A percentile compares a stretch with the other conserved stretches of the same genome.
Conservation (phyloP, 495 filamentous ascomycete species). For the Thermothielavioides terrestris region DNA sequence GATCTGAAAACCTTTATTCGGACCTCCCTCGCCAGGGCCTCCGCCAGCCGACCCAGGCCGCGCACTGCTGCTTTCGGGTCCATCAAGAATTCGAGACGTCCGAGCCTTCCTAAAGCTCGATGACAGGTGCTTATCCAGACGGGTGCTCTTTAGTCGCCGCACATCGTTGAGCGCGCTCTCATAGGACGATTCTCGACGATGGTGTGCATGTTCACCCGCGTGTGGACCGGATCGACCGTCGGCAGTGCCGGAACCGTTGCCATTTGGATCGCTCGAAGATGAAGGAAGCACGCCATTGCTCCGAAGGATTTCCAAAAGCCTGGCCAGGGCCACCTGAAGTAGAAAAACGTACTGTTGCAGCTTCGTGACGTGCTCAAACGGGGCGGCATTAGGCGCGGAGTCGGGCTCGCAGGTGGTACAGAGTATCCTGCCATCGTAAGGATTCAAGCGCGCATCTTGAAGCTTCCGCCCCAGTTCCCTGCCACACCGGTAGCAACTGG, state of each 20-base stretch:
- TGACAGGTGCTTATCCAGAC: slow-evolving; percentile 87
- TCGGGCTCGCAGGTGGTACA: slow-evolving; percentile 54
- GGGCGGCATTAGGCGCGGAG: slow-evolving; percentile 26
- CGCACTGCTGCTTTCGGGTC: slow-evolving; percentile 67
- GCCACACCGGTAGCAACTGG: slow-evolving; percentile 66
- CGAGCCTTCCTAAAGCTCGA: slow-evolving; percentile 84
- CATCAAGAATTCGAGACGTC: slow-evolving; percentile 87
- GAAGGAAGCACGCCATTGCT: slow-evolving; percentile 70
- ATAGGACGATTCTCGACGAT: slow-evolving; percentile 65
- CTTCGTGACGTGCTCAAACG: slow-evolving; percentile 59
- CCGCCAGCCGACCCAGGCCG: slow-evolving; percentile 73
- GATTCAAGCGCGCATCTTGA: slow-evolving; percentile 56
- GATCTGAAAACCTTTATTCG: slow-evolving; percentile 58
- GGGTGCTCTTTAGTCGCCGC: slow-evolving; percentile 77
- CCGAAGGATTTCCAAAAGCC: slow-evolving; percentile 78
- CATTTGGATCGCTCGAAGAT: slow-evolving; percentile 67
- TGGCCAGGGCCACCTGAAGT: slow-evolving; percentile 80
- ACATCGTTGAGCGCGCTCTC: slow-evolving; percentile 96
- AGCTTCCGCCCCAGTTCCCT: slow-evolving; percentile 58
- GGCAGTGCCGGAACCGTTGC: slow-evolving; percentile 56
- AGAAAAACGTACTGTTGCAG: slow-evolving; percentile 92
- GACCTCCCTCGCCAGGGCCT: slow-evolving; percentile 47
- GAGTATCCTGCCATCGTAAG: slow-evolving; percentile 53
- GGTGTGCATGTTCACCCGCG: slow-evolving; percentile 50
- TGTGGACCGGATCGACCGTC: slow-evolving; percentile 71